Conservation (phyloP, 805 yeast species). For the Saccharomycopsis amapae region DNA sequence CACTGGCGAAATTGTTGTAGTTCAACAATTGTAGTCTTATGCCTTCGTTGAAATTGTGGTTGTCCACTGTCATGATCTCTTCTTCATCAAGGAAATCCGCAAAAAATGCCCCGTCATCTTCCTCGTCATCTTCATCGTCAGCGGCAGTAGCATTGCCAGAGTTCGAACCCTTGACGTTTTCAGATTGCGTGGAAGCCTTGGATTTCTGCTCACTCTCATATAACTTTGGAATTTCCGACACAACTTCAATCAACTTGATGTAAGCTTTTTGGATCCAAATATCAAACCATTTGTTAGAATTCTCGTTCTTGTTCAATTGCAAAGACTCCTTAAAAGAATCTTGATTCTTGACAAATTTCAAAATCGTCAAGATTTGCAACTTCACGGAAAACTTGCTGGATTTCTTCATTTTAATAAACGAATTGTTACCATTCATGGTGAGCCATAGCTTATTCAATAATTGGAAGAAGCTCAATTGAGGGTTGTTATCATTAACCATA, state of each 20-base stretch:
- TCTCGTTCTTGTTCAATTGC: neutral
- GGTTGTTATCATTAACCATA: neutral
- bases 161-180: neutral
- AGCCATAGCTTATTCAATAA: constrained; percentile 18
- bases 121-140: constrained; percentile 13
- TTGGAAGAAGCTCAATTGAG: constrained; percentile 12
- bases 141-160: neutral
- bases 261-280: constrained; percentile 9
- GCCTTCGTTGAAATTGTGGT: constrained; percentile 9
- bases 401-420: constrained; percentile 18
- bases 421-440: constrained; percentile 8
- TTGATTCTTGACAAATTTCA: constrained; percentile 10
- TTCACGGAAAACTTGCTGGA: constrained; percentile 8
- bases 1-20: neutral
- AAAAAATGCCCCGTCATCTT: neutral
- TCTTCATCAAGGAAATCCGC: constrained; percentile 6
- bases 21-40: constrained; percentile 12
- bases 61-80: constrained; percentile 8
- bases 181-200: neutral
- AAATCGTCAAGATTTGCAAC: constrained; percentile 7
- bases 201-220: constrained; percentile 3
- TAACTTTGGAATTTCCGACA: constrained; percentile 8
- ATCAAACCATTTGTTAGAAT: constrained; percentile 1
- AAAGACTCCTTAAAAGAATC: neutral
- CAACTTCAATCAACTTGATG: constrained; percentile 7